Evolutionary conservation across 352 stramenopile genomes (phyloP).

Genomic region (Phytopythium boreale): DNA sequence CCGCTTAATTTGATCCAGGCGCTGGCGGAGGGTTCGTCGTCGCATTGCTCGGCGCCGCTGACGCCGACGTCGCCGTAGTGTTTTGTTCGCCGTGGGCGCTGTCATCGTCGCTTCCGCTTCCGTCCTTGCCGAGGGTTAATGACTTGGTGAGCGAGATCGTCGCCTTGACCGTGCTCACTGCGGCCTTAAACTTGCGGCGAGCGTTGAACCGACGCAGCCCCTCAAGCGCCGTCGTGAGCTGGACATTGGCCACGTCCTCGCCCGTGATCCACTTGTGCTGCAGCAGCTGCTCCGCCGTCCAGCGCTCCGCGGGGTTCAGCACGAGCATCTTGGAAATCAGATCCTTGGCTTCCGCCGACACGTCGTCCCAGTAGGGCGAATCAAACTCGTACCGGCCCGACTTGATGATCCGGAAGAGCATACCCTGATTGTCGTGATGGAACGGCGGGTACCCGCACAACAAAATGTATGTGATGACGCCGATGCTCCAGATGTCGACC

Average conservation of each 20-base stretch:
- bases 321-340: slow-evolving; percentile 90
- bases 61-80: slow-evolving; percentile 1
- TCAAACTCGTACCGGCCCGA: slow-evolving; percentile 68
- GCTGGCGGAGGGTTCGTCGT: not conserved
- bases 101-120: slow-evolving; percentile 17
- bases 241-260: slow-evolving; percentile 56
- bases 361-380: slow-evolving; percentile 78
- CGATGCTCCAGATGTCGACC: slow-evolving; percentile 90
- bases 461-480: slow-evolving; percentile 87
- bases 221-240: slow-evolving; percentile 82
- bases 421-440: slow-evolving; percentile 89
- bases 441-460: slow-evolving; percentile 84
- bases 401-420: slow-evolving; percentile 82
- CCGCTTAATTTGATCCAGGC: not conserved
- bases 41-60: not conserved
- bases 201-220: slow-evolving; percentile 93
- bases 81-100: slow-evolving; percentile 14
- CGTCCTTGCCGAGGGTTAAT: slow-evolving; percentile 37
- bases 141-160: slow-evolving; percentile 78
- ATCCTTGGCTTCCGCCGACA: slow-evolving; percentile 76
- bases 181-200: slow-evolving; percentile 92
- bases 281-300: slow-evolving; percentile 66
- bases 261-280: slow-evolving; percentile 90
- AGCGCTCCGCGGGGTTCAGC: slow-evolving; percentile 78
- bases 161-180: slow-evolving; percentile 88